Evolutionary conservation across 208 protist genomes (phyloP), one percentile per base, ranked within the genome.

Genomic region (Trypanosoma conorhini): DNA sequence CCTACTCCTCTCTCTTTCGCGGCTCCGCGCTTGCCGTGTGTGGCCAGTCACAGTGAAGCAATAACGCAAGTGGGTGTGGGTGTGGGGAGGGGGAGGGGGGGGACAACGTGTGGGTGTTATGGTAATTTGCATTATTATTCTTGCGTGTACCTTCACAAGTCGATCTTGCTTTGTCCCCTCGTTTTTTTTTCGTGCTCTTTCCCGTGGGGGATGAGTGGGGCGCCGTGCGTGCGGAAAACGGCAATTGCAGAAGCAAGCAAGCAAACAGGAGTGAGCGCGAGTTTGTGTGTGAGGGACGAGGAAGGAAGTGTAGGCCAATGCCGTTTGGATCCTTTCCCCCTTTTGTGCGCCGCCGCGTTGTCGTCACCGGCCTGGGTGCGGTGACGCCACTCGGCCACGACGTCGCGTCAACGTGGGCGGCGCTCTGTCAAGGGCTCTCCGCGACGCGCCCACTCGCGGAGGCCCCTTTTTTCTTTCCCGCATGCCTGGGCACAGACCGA

Each of bases 351-450:
- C 80, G 90, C 13, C 88, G 97, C 40, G 97, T 99, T 5, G 97
- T 99, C 3, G 95, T 99, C 10, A 98, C 96, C 0, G 98, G 98
- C 0, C 72, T 99, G 13, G 98, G 98, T 30, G 38, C 96, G 9
- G 93, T 99, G 10, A 97, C 95, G 4, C 97, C 98, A 9, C 80
- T 99, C 15, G 98, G 96, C 22, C 31, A 88, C 7, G 80, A 69
- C n/a, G 82, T 89, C 3, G 13, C 76, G 5, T 50, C 69, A 17
- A 94, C 89, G 19, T 99, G 97, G 96, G 38, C 63, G 0, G 70
- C 71, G 1, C 70, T 98, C 5, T 83, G 95, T 51, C 66, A 48
- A 19, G 88, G 93, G 2, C 35, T 74, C 33, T 90, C 82, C 40
- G 96, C 78, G 30, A 85, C 91, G 15, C 64, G 67, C 9, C 42